phyloP scores from a whole-genome alignment of 768 basidiomycete species.

The Lentinula guzmanii region DNA sequence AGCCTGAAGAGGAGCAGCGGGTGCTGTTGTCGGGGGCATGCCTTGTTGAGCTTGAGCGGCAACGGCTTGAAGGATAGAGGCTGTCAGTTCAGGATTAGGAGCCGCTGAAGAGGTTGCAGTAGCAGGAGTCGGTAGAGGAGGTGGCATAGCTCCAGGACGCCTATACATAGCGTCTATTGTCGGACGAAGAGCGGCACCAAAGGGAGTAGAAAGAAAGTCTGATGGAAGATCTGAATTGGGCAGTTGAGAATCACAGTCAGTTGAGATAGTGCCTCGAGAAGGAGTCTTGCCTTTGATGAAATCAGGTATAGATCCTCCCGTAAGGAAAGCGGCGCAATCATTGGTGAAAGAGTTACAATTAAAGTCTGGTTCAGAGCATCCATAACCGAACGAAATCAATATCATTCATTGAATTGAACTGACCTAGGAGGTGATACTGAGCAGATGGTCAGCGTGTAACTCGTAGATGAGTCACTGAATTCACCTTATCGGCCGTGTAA shows the following conservation, averaged over 20 bases:
- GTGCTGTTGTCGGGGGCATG: slow-evolving; percentile 7
- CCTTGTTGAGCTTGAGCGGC: slow-evolving; percentile 40
- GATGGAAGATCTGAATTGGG: slow-evolving; percentile 55
- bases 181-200: slow-evolving; percentile 79
- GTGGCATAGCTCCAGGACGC: slow-evolving; percentile 35
- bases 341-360: slow-evolving; percentile 96
- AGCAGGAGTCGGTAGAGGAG: slow-evolving; percentile 23
- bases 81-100: slow-evolving; percentile 43
- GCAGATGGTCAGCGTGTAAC: neutral
- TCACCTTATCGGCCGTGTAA: slow-evolving; percentile 87
- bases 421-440: slow-evolving; percentile 85
- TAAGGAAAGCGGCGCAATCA: slow-evolving; percentile 82
- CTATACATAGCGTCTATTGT: slow-evolving; percentile 90
- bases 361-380: slow-evolving; percentile 50
- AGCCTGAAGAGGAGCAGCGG: slow-evolving; percentile 24
- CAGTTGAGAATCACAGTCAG: neutral
- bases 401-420: slow-evolving; percentile 1
- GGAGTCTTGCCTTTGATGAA: slow-evolving; percentile 70
- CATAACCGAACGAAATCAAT: neutral
- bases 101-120: slow-evolving; percentile 22
- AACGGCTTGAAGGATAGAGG: slow-evolving; percentile 53
- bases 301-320: slow-evolving; percentile 71
- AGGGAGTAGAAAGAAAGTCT: slow-evolving; percentile 86
- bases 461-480: neutral
- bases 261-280: neutral